A percentile compares a stretch with the other conserved stretches of the same genome.
These are phyloP conservation scores for Torulaspora franciscae DNA, from an alignment of 805 yeast genomes.

Conservation along the genomic window DNA sequence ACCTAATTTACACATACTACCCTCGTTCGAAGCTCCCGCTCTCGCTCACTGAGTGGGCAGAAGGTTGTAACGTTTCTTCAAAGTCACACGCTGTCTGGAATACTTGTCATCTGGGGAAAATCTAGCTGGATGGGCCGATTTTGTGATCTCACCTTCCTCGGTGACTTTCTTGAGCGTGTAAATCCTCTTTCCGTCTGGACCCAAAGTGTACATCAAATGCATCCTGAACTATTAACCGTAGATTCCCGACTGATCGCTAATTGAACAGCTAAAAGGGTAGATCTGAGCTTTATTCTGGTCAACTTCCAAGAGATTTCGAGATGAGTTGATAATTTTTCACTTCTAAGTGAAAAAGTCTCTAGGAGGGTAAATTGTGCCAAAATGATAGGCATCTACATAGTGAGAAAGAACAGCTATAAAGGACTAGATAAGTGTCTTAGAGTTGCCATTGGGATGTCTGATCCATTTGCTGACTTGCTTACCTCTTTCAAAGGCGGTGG, in stretches of 20 bases:
- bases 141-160: constrained; percentile 88
- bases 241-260: too few relatives aligned
- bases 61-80: constrained; percentile 88
- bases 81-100: constrained; percentile 97
- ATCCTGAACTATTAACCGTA: constrained; percentile 39
- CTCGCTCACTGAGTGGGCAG: constrained; percentile 71
- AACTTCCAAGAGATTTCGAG: neutral
- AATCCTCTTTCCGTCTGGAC: constrained; percentile 90
- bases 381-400: neutral
- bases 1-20: constrained; percentile 8
- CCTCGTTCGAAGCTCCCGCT: neutral
- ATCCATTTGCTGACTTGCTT: constrained; percentile 44
- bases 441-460: constrained; percentile 17
- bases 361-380: neutral
- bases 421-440: neutral
- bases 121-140: constrained; percentile 99
- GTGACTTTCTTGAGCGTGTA: constrained; percentile 85
- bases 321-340: constrained; percentile 9
- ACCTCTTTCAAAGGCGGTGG: constrained; percentile 23
- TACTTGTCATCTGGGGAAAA: constrained; percentile 99
- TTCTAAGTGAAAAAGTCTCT: neutral
- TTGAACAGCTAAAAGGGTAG: neutral
- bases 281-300: neutral
- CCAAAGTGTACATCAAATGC: constrained; percentile 99
- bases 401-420: neutral